Evolutionary conservation across 179 eudicot species (phyloP).

Genomic region (Monotropa hypopitys): DNA sequence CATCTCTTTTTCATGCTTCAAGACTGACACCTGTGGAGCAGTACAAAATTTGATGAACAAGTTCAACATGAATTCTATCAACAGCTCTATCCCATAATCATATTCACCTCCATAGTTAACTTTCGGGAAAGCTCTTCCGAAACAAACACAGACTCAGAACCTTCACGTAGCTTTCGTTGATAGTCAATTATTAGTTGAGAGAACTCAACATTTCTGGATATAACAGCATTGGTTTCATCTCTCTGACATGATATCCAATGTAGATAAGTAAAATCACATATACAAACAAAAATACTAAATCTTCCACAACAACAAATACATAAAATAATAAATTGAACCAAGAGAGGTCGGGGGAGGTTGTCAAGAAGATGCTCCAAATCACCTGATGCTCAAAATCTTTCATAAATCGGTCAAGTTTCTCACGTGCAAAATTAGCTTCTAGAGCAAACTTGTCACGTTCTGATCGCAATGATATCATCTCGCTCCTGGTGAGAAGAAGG

Average conservation of each 20-base stretch:
- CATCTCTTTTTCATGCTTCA: slow-evolving; percentile 74
- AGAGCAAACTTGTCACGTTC: slow-evolving; percentile 65
- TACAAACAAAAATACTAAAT: not conserved
- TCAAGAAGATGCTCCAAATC: not conserved
- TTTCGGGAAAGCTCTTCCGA: slow-evolving; percentile 69
- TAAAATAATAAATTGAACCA: not conserved
- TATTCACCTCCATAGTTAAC: slow-evolving; percentile 58
- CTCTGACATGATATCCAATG: slow-evolving; percentile 26
- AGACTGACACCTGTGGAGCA: slow-evolving; percentile 42
- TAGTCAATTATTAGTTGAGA: slow-evolving; percentile 75
- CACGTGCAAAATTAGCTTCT: slow-evolving; percentile 62
- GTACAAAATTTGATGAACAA: not conserved
- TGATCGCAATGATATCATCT: slow-evolving; percentile 51
- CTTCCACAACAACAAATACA: not conserved
- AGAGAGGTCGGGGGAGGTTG: not conserved
- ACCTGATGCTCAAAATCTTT: slow-evolving; percentile 81
- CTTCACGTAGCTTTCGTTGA: slow-evolving; percentile 69
- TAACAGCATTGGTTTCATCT: slow-evolving; percentile 50
- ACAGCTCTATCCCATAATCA: not conserved
- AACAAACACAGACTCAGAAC: slow-evolving; percentile 54
- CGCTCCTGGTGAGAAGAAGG: slow-evolving; percentile 29
- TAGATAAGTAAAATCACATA: not conserved
- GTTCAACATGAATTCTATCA: not conserved
- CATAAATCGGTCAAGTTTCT: slow-evolving; percentile 64
- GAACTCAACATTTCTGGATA: slow-evolving; percentile 81